These are phyloP conservation scores for Baorangia bicolor DNA, from an alignment of 768 basidiomycete species.

Conservation along the genomic window DNA sequence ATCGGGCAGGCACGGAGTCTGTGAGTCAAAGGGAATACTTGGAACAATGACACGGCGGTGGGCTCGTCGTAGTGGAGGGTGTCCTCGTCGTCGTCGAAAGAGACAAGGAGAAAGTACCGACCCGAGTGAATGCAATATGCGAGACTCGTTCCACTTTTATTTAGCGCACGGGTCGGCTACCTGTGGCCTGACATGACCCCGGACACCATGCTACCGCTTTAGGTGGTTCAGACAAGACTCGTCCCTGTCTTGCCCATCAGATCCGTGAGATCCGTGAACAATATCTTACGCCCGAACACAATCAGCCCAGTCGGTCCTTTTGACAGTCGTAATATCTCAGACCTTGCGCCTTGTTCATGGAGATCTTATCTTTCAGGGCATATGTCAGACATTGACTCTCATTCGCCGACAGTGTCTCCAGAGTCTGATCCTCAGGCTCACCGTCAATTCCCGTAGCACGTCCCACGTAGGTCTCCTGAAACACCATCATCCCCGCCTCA, in stretches of 20 bases:
- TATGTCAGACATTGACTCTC: too few species aligned
- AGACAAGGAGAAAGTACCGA: neutral
- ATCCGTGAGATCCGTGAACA: neutral
- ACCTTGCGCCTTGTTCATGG: neutral
- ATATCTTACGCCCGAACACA: too few species aligned
- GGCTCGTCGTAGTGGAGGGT: neutral
- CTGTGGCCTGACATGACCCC: slow-evolving; percentile 20
- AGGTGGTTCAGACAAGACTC: neutral
- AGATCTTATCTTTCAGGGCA: neutral
- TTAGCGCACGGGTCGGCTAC: slow-evolving; percentile 26
- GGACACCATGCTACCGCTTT: slow-evolving; percentile 18
- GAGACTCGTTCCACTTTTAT: slow-evolving; percentile 32
- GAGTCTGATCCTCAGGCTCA: neutral
- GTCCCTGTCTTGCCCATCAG: neutral
- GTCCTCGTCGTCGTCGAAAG: neutral
- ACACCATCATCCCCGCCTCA: neutral
- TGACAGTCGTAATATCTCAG: neutral
- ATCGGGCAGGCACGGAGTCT: neutral
- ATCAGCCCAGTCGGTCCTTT: too few species aligned
- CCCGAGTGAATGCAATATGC: neutral
- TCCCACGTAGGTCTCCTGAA: neutral
- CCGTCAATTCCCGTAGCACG: neutral
- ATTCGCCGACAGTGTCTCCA: too few species aligned
- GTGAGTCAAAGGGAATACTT: neutral
- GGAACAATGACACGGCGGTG: too few species aligned